Conservation (phyloP, 805 yeast genomes). For the Schwanniomyces yamadae region DNA sequence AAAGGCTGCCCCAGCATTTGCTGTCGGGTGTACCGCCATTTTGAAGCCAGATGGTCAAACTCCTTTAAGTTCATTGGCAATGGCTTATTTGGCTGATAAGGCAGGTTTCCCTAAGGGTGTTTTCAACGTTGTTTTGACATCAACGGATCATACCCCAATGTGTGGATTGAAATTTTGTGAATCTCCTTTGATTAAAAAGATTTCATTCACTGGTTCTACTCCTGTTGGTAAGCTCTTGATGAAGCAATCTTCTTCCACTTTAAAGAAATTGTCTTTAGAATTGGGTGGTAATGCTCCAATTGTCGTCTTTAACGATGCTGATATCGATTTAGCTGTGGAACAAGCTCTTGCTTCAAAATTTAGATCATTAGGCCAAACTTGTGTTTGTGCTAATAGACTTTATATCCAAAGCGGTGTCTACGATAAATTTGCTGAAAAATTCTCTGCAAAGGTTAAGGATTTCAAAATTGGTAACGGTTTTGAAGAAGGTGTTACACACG, state of each 20-base stretch:
- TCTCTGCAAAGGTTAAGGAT: constrained; percentile 45
- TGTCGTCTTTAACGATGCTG: constrained; percentile 72
- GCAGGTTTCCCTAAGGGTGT: constrained; percentile 64
- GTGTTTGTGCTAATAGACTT: constrained; percentile 75
- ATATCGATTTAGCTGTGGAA: constrained; percentile 62
- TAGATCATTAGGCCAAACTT: constrained; percentile 78
- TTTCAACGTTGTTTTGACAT: constrained; percentile 48
- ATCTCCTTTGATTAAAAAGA: constrained; percentile 56
- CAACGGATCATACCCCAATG: constrained; percentile 51
- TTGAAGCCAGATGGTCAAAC: constrained; percentile 63
- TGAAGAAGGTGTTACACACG: constrained; percentile 51
- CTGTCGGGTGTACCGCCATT: constrained; percentile 63
- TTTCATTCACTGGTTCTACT: constrained; percentile 80
- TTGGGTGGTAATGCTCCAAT: constrained; percentile 84
- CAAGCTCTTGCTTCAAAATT: constrained; percentile 67
- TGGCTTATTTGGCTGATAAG: constrained; percentile 52
- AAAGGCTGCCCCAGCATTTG: constrained; percentile 63
- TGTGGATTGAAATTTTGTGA: constrained; percentile 55
- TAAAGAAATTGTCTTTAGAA: constrained; percentile 72
- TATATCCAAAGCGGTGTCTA: constrained; percentile 65
- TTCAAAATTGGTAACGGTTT: constrained; percentile 60
- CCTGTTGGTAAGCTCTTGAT: constrained; percentile 66
- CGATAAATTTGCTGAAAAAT: constrained; percentile 54
- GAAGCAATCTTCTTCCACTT: constrained; percentile 57
- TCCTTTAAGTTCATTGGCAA: constrained; percentile 58